phyloP scores from a whole-genome alignment of 106 monocot genomes.

The Phalaenopsis aphrodite region DNA sequence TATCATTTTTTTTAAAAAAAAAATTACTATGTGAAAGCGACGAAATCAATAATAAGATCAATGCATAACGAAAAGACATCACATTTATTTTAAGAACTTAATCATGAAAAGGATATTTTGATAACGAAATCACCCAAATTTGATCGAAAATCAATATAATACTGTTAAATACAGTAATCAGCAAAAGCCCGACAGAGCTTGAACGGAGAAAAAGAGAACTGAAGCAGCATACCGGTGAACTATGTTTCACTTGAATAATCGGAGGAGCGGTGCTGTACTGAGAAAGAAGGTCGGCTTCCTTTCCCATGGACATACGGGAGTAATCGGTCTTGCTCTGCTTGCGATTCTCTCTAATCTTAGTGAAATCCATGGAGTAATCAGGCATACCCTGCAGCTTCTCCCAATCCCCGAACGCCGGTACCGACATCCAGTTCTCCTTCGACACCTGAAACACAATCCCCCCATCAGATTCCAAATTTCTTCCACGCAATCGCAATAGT shows the following conservation, averaged over 20 bases:
- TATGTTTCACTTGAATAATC: not conserved
- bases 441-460: not conserved
- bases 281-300: slow-evolving; percentile 51
- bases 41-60: too few relatives aligned
- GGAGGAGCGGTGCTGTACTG: not conserved
- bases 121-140: too few relatives aligned
- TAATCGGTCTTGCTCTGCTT: slow-evolving; percentile 69
- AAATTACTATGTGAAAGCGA: too few relatives aligned
- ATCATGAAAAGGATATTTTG: too few relatives aligned
- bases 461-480: not conserved
- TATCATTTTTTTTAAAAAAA: too few relatives aligned
- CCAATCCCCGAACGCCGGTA: slow-evolving; percentile 91
- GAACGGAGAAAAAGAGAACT: not conserved
- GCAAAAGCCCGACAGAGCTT: not conserved
- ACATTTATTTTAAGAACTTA: too few relatives aligned
- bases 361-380: slow-evolving; percentile 85
- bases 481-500: too few relatives aligned
- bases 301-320: slow-evolving; percentile 55
- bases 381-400: slow-evolving; percentile 71
- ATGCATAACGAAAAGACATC: too few relatives aligned
- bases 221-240: not conserved
- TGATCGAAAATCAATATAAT: too few relatives aligned
- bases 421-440: slow-evolving; percentile 46
- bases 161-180: not conserved
- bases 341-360: slow-evolving; percentile 79